A percentile compares a stretch with the other conserved stretches of the same genome.
phyloP scores from a whole-genome alignment of 257 asterid genomes.

The Voacanga thouarsii region DNA sequence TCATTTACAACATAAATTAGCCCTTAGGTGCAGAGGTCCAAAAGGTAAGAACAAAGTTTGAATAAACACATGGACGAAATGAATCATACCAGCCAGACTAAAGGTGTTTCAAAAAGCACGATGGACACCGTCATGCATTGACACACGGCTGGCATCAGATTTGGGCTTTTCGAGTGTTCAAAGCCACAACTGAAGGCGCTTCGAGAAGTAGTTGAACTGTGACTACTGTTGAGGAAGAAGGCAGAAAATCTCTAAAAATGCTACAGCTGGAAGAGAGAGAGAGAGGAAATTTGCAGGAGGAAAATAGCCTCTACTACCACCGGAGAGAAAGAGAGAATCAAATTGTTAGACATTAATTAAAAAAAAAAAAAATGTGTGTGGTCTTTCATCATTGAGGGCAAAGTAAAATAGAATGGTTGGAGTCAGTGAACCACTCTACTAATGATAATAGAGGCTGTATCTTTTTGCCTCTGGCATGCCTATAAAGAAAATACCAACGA shows the following conservation, averaged over 20 bases:
- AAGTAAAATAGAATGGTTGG: too few species aligned
- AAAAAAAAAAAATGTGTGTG: too few species aligned
- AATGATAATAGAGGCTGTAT: too few species aligned
- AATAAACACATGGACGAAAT: not conserved
- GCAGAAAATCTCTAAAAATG: constrained; percentile 88
- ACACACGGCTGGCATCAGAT: constrained; percentile 87
- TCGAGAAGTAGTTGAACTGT: constrained; percentile 59
- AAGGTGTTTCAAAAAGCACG: constrained; percentile 88
- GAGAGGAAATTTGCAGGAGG: too few species aligned
- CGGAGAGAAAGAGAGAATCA: too few species aligned
- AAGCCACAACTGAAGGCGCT: constrained; percentile 98
- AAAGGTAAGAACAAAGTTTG: constrained; percentile 7
- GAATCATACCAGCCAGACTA: constrained; percentile 81
- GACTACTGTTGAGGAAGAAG: constrained; percentile 79
- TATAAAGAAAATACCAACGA: too few species aligned
- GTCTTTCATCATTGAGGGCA: too few species aligned
- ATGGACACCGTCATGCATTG: constrained; percentile 93
- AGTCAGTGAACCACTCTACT: too few species aligned
- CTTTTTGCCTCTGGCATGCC: too few species aligned
- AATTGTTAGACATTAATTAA: too few species aligned
- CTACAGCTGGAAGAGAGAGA: constrained; percentile 99
- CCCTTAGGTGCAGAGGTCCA: not conserved
- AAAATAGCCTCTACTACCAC: too few species aligned
- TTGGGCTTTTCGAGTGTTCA: constrained; percentile 92
- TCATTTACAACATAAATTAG: not conserved